Percentiles rank a stretch among this genome's conserved stretches.
These are phyloP conservation scores for Leccinellum albellum DNA, from an alignment of 768 basidiomycete species.

Conservation along the genomic window DNA sequence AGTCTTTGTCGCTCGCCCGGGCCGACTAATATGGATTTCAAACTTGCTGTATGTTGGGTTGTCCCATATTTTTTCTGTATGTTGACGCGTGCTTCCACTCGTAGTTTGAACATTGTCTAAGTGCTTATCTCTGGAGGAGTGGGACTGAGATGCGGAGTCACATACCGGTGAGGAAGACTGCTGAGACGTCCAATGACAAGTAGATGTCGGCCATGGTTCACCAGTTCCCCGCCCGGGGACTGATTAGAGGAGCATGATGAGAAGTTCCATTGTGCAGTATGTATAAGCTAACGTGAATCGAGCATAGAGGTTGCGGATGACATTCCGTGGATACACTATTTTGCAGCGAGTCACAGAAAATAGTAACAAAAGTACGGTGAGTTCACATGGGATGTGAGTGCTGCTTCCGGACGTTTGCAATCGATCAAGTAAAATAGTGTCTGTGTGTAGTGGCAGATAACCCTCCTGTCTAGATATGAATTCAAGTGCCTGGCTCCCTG, in stretches of 20 bases:
- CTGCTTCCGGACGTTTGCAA: background rate
- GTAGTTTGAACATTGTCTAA: constrained; percentile 9
- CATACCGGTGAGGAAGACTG: background rate
- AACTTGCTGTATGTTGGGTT: background rate
- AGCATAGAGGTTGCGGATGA: no score
- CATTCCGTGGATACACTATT: no score
- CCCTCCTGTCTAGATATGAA: constrained; percentile 13
- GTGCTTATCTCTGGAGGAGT: background rate
- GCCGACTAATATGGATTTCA: constrained; percentile 2
- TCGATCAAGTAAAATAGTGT: constrained; percentile 5
- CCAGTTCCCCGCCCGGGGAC: no score
- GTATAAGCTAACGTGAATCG: no score
- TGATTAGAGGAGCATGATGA: no score
- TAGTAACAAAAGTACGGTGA: no score
- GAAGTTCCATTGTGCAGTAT: no score
- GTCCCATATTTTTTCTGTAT: background rate
- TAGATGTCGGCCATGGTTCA: background rate
- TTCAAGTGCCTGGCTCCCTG: background rate
- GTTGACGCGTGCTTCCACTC: background rate
- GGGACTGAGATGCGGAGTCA: constrained; percentile 4
- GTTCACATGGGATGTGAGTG: no score
- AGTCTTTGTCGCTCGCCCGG: constrained; percentile 4
- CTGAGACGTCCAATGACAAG: background rate
- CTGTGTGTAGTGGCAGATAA: constrained; percentile 6
- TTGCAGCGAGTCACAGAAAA: no score